These are phyloP conservation scores for Arachis hypogaea DNA, from an alignment of 306 rosid species.

Conservation along the genomic window DNA sequence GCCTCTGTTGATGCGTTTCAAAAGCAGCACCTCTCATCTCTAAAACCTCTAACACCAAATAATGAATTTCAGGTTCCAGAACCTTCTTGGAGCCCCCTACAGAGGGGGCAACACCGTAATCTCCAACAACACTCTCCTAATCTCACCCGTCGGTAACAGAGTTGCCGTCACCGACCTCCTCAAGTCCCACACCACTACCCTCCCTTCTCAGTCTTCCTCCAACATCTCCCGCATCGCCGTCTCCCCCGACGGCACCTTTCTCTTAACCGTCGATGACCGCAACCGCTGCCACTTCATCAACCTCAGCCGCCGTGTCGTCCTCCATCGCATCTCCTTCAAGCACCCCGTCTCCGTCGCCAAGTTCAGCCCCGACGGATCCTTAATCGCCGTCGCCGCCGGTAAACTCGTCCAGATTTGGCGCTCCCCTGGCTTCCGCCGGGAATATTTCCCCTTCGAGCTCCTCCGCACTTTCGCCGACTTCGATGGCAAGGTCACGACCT, in stretches of 20 bases:
- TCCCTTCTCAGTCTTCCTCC: conserved; percentile 80
- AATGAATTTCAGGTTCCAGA: conserved; percentile 90
- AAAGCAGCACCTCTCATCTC: not conserved
- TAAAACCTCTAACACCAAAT: not conserved
- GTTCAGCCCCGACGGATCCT: conserved; percentile 67
- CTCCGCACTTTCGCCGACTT: conserved; percentile 70
- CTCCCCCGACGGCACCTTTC: conserved; percentile 79
- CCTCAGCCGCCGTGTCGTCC: conserved; percentile 82
- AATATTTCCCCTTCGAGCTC: conserved; percentile 76
- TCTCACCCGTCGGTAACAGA: conserved; percentile 92
- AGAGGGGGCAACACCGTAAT: conserved; percentile 82
- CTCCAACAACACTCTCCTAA: conserved; percentile 61
- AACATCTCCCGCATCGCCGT: conserved; percentile 74
- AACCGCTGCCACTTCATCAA: conserved; percentile 81
- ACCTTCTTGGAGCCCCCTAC: conserved; percentile 95
- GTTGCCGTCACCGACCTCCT: conserved; percentile 78
- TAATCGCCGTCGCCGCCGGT: conserved; percentile 79
- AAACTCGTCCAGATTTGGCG: conserved; percentile 88
- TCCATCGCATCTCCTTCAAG: conserved; percentile 86
- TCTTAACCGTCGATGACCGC: conserved; percentile 74
- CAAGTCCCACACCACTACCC: conserved; percentile 71
- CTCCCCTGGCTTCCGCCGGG: conserved; percentile 70
- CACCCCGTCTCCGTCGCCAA: conserved; percentile 54
- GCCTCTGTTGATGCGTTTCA: too few relatives aligned
- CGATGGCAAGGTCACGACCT: conserved; percentile 55